Evolutionary conservation across 768 basidiomycete genomes (phyloP), one percentile per base, ranked within the genome.

Genomic region (Tylopilus vinaceipallidus): DNA sequence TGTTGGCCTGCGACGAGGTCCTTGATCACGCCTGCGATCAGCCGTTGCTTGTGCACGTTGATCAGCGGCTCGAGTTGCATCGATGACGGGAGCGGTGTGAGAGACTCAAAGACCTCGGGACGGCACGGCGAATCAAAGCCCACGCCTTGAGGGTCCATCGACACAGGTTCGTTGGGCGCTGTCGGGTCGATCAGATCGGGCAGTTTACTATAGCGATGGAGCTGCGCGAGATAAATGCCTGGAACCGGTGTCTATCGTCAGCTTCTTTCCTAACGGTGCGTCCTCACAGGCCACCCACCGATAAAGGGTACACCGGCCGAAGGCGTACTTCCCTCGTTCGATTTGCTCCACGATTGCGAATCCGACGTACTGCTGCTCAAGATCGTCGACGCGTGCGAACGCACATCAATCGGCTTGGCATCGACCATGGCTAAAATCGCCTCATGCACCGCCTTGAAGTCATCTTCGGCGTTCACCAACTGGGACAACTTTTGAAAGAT

Each of bases 161-260:
- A 75, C 13, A 91, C 84, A 1, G 76, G 70, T 50, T 83, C 80
- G 58, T 83, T 76, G 6, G 91, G 89, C 1, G 86, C 80, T 9
- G 88, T 90, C 4, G 91, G 90, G 61, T 93, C 91, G 52, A 93
- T 83, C 37, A 91, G 68, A 54, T 91, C 87, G 2, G 91, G 90
- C 3, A 93, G 75, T 53, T 74, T 77, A 66, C 76, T 80, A 55
- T 82, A 77, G 1, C 77, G 78, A 51, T 81, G 73, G 8, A 93
- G 71, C 57, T 87, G 86, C 3, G 86, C 80, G 6, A 93, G 74
- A 62, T 93, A 93, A 33, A 89, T 74, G 42, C 89, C 90, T 89
- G 17, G 47, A 47, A 60, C 24, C 17, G 23, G 24, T 26, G 19
- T 4, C 46, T 32, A 6, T 47, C 13, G 20, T 54, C 30, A 56